These are phyloP conservation scores for Geranium incanum DNA, from an alignment of 441 rosid species.

Conservation along the genomic window DNA sequence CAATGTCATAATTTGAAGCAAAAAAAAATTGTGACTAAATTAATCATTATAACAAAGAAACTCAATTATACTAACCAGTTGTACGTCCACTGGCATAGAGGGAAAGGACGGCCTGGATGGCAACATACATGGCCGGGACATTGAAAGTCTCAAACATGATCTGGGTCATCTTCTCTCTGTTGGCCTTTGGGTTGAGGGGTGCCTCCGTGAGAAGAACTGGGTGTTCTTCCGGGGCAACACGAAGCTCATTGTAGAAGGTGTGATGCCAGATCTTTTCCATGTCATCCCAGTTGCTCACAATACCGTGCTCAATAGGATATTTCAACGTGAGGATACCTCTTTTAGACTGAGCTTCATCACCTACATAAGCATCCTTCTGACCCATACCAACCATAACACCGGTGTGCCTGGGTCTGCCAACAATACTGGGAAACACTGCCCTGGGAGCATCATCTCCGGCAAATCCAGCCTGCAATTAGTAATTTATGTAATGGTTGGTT, in stretches of 20 bases:
- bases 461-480: constrained; percentile 35
- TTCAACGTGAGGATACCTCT: constrained; percentile 41
- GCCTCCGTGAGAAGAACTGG: constrained; percentile 38
- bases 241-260: constrained; percentile 21
- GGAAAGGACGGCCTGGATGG: constrained; percentile 16
- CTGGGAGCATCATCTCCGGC: constrained; percentile 39
- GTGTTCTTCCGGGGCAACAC: constrained; percentile 38
- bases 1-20: not conserved
- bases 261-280: constrained; percentile 52
- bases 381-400: constrained; percentile 65
- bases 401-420: constrained; percentile 55
- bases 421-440: constrained; percentile 58
- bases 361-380: constrained; percentile 35
- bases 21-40: not conserved
- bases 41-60: not conserved
- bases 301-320: constrained; percentile 37
- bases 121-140: too few species aligned
- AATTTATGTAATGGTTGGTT: not conserved
- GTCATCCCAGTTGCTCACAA: constrained; percentile 66
- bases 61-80: constrained; percentile 32
- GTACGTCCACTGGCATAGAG: constrained; percentile 63
- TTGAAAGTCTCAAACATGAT: too few species aligned
- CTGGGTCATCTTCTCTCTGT: constrained; percentile 28
- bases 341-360: constrained; percentile 55
- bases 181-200: constrained; percentile 33